Conservation (phyloP, 371 early-diverging fungal genomes). For the Mortierella polycephala region DNA sequence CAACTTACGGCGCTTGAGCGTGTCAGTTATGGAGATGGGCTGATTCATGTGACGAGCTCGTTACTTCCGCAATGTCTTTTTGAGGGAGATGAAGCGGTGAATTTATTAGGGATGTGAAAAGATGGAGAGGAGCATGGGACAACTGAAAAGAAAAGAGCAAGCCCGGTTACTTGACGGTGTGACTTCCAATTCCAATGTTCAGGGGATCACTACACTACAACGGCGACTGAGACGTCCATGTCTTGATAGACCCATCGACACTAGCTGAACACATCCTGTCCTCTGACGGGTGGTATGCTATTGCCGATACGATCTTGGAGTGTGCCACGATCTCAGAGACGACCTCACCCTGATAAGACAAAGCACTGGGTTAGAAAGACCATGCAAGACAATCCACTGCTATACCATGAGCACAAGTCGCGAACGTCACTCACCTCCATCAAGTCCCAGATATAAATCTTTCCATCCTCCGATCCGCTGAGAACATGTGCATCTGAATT, state of each 20-base stretch:
- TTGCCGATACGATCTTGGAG: conserved; percentile 61
- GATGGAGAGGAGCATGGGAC: no score
- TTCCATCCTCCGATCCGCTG: conserved; percentile 94
- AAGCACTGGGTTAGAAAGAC: not conserved
- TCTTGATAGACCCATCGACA: conserved; percentile 62
- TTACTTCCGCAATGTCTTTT: not conserved
- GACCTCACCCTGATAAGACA: conserved; percentile 55
- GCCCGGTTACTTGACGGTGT: no score
- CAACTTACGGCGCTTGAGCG: conserved; percentile 54
- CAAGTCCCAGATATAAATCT: conserved; percentile 86
- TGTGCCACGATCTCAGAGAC: conserved; percentile 61
- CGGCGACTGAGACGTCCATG: conserved; percentile 34
- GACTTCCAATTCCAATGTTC: not conserved
- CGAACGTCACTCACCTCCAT: conserved; percentile 63
- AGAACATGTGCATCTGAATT: conserved; percentile 81
- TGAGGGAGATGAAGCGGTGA: not conserved
- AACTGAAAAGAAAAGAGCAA: no score
- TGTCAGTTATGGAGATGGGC: conserved; percentile 54
- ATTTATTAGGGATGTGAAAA: not conserved
- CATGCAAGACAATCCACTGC: no score
- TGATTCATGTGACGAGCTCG: conserved; percentile 32
- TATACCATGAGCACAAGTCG: no score
- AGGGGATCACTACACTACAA: not conserved
- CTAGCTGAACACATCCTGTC: conserved; percentile 62
- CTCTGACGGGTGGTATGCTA: conserved; percentile 65